These are phyloP conservation scores for Tylopilus cervinicoccineus DNA, from an alignment of 768 basidiomycete species.

Conservation along the genomic window DNA sequence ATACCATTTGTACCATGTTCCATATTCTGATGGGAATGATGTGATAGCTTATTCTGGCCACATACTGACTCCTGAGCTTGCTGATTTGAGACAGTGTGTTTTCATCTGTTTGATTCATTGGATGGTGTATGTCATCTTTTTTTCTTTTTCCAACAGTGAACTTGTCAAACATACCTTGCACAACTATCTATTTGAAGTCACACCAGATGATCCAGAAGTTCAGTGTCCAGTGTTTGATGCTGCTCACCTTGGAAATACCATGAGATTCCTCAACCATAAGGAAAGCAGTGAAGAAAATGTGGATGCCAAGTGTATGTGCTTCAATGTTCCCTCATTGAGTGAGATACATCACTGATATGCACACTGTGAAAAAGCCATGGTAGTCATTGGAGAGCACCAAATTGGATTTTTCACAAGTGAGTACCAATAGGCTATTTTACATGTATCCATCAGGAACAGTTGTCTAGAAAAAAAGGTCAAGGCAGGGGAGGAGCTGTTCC, in stretches of 20 bases:
- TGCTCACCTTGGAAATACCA: constrained; percentile 40
- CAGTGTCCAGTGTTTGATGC: constrained; percentile 31
- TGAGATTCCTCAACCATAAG: constrained; percentile 42
- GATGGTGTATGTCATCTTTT: neutral
- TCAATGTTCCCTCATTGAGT: neutral
- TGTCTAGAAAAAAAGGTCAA: constrained; percentile 24
- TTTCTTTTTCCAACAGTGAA: constrained; percentile 4
- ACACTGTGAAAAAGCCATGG: constrained; percentile 17
- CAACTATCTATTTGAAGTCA: constrained; percentile 36
- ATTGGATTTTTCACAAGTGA: constrained; percentile 36
- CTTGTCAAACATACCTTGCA: constrained; percentile 10
- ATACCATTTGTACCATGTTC: neutral
- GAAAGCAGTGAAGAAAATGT: constrained; percentile 9
- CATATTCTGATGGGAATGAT: neutral
- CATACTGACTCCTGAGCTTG: constrained; percentile 12
- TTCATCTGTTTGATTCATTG: neutral
- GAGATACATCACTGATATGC: neutral
- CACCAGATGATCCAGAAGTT: neutral
- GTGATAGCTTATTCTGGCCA: constrained; percentile 40
- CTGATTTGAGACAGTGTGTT: constrained; percentile 9
- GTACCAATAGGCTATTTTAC: constrained; percentile 3
- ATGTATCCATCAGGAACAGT: neutral
- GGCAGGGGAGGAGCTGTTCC: constrained; percentile 32
- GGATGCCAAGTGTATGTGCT: constrained; percentile 26
- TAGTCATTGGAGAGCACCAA: constrained; percentile 34